Evolutionary conservation across 495 filamentous ascomycete species (phyloP).

Genomic region (Neurospora sp.): DNA sequence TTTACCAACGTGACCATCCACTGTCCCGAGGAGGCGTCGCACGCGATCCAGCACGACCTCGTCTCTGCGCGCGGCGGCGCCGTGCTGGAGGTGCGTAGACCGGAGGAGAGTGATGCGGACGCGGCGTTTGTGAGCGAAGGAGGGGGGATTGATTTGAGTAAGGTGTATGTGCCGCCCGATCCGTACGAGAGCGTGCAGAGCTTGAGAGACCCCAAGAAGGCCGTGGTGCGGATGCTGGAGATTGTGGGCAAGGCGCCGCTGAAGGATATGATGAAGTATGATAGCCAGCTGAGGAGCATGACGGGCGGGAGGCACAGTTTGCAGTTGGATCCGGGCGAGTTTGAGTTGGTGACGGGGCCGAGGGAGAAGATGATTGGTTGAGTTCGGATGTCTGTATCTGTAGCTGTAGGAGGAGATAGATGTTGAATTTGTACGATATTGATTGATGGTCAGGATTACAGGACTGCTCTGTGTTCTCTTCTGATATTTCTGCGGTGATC

Average conservation of each 20-base stretch:
- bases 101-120: slow-evolving; percentile 20
- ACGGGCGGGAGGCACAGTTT: slow-evolving; percentile 86
- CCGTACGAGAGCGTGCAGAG: slow-evolving; percentile 57
- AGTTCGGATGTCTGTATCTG: background rate
- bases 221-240: slow-evolving; percentile 32
- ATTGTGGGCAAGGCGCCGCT: slow-evolving; percentile 81
- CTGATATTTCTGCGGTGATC: no score
- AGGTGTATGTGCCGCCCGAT: slow-evolving; percentile 76
- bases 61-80: slow-evolving; percentile 72
- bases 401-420: background rate
- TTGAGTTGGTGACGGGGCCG: slow-evolving; percentile 67
- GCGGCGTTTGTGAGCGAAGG: slow-evolving; percentile 1
- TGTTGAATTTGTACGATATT: background rate
- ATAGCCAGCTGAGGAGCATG: slow-evolving; percentile 78
- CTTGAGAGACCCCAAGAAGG: slow-evolving; percentile 29
- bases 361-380: slow-evolving; percentile 31
- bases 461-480: background rate
- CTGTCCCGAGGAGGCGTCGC: slow-evolving; percentile 71
- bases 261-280: slow-evolving; percentile 94
- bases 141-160: slow-evolving; percentile 48
- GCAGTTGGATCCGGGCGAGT: slow-evolving; percentile 83
- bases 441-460: background rate
- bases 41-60: slow-evolving; percentile 84
- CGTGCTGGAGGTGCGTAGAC: slow-evolving; percentile 69
- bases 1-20: slow-evolving; percentile 80